Base-by-base conservation (phyloP, 768 basidiomycete species). In the Mycena alexandri region DNA sequence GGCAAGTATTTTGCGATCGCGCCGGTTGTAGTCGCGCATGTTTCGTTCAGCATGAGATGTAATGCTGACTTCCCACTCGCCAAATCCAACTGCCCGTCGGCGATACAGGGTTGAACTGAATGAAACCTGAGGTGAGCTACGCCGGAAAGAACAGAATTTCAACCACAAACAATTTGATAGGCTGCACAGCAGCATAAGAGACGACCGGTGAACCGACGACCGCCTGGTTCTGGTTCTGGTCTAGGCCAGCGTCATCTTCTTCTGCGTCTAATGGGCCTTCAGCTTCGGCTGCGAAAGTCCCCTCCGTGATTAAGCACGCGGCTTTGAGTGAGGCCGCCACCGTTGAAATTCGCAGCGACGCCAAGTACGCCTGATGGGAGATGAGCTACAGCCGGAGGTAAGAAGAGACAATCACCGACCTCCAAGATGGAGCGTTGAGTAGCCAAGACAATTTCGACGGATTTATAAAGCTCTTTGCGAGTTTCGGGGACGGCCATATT, bases 31-130 rank as follows among this genome's bases (percentile, higher is more conserved):
- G 29, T 82, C 77, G 2, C 81, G 61, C 48, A 71, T 21, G 25
- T 71, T 56, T 21, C 60, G 55, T 21, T 71, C 62, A 4, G 61
- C 69, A 1, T 55, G 65, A 0, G 75, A 77, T 0, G 83, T 77
- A 0, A 87, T 77, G 19, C 82, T 73, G 52, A 87, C 77, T 0
- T 74, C 77, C 86, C 85, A 87, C 11, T 62, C 63, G 8, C 68
- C 68, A 16, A 70, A 70, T 2, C 60, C 64, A 14, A 53, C 25
- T 16, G 64, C 64, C 17, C 64, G 22, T 44, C 54, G 56, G 4
- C 68, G 60, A 58, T 65, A 70, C 8, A 70, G 34, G 7, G 58
- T 51, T 13, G 64, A 61, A 51, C 68, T 70, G 41, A 3, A 56
- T n/a, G 43, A 33, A 42, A 38, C 8, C 24, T 43, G 8, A 59